Conservation (phyloP, 176 grass and related monocot genomes). For the Oryza coarctata region DNA sequence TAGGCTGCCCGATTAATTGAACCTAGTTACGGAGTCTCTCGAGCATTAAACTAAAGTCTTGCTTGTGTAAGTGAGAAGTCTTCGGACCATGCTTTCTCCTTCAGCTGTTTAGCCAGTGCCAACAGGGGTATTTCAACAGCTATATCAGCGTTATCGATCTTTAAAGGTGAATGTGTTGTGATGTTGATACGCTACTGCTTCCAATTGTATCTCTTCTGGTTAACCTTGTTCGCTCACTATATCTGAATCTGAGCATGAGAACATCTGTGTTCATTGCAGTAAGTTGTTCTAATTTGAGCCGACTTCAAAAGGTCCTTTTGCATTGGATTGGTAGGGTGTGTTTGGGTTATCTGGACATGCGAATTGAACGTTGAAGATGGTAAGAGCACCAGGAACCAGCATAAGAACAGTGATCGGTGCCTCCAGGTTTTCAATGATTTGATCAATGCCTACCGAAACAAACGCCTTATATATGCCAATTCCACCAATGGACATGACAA, state of each 20-base stretch:
- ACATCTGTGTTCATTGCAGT: not conserved
- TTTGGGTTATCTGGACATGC: not conserved
- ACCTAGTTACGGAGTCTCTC: not conserved
- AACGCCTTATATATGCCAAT: not conserved
- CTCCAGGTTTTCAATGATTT: not conserved
- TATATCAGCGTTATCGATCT: not conserved
- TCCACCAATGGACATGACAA: not conserved
- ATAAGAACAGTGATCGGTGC: not conserved
- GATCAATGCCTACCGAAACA: not conserved
- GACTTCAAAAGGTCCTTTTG: not conserved
- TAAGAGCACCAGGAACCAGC: not conserved
- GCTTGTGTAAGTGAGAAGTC: not conserved
- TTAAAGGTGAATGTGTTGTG: not conserved
- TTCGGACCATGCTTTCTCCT: not conserved
- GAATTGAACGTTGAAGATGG: not conserved
- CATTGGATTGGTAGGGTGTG: not conserved
- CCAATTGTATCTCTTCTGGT: not conserved
- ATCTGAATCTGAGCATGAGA: not conserved
- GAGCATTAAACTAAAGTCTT: not conserved
- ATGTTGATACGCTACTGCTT: not conserved
- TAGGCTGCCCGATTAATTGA: not conserved
- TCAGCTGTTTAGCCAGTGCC: not conserved
- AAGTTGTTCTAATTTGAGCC: not conserved
- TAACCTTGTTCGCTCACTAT: not conserved
- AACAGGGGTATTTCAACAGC: not conserved